A percentile compares a stretch with the other conserved stretches of the same genome.
phyloP scores from a whole-genome alignment of 768 basidiomycete genomes.

The Termitomyces titanicus region DNA sequence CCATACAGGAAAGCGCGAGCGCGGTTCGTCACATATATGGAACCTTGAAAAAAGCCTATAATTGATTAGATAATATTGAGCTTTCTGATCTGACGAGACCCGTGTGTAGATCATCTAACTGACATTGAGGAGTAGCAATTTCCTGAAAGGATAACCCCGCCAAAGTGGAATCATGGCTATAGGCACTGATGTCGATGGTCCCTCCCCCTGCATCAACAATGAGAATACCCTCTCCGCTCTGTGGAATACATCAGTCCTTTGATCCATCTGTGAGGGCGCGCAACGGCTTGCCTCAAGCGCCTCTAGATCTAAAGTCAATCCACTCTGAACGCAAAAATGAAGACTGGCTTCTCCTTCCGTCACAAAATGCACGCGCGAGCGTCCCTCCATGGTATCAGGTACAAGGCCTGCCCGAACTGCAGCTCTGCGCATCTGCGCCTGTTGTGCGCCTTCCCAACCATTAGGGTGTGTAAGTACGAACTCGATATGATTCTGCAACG shows the following conservation, averaged over 20 bases:
- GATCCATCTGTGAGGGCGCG: background rate
- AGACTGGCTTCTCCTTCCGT: conserved; percentile 64
- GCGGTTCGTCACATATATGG: conserved; percentile 41
- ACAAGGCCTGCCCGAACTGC: conserved; percentile 48
- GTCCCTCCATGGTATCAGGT: conserved; percentile 32
- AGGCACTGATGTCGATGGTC: conserved; percentile 57
- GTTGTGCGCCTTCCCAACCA: conserved; percentile 59
- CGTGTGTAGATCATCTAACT: background rate
- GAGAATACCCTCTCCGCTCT: conserved; percentile 44
- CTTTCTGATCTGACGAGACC: too few relatives aligned
- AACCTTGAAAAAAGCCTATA: conserved; percentile 45
- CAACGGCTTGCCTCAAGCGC: conserved; percentile 22
- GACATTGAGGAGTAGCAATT: conserved; percentile 42
- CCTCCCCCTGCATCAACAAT: conserved; percentile 60
- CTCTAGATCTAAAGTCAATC: conserved; percentile 35
- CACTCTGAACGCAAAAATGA: conserved; percentile 45
- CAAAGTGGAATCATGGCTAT: conserved; percentile 27
- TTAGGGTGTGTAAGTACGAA: conserved; percentile 54
- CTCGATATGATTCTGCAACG: conserved; percentile 34
- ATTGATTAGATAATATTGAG: background rate
- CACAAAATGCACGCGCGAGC: conserved; percentile 46
- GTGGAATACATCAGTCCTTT: background rate
- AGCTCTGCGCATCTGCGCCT: conserved; percentile 48
- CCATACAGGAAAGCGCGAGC: conserved; percentile 34
- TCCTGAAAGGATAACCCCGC: conserved; percentile 36